phyloP scores from a whole-genome alignment of 2,329 filamentous ascomycete genomes.

The Shiraia bambusicola region DNA sequence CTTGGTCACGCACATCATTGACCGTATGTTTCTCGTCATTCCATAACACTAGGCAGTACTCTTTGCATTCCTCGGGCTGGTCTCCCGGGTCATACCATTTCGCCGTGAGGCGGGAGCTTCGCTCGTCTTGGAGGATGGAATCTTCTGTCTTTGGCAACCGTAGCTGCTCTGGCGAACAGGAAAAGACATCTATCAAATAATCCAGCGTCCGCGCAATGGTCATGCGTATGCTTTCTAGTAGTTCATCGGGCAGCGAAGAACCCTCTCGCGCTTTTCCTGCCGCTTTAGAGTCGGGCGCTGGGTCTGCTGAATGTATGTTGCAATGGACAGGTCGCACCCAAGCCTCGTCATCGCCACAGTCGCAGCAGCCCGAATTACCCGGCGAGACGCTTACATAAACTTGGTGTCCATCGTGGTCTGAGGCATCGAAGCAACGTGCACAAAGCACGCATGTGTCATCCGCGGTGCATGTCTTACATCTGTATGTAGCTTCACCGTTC shows the following conservation, averaged over 20 bases:
- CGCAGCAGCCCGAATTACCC: slow-evolving; percentile 93
- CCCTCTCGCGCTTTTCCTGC: slow-evolving; percentile 60
- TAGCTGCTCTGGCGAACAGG: slow-evolving; percentile 94
- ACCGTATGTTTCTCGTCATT: slow-evolving; percentile 99
- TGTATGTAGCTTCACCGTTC: slow-evolving; percentile 87
- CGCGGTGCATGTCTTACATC: slow-evolving; percentile 88
- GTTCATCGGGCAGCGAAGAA: slow-evolving; percentile 67
- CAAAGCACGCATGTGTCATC: slow-evolving; percentile 97
- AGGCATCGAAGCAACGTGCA: slow-evolving; percentile 90
- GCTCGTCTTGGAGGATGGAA: slow-evolving; percentile 79
- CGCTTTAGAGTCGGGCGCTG: slow-evolving; percentile 37
- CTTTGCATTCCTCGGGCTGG: slow-evolving; percentile 62
- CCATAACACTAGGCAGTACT: slow-evolving; percentile 88
- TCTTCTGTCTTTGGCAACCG: slow-evolving; percentile 80
- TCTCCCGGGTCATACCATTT: slow-evolving; percentile 69
- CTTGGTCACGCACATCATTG: slow-evolving; percentile 84
- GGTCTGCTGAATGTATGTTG: slow-evolving; percentile 78
- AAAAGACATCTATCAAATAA: slow-evolving; percentile 97
- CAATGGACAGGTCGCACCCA: slow-evolving; percentile 88
- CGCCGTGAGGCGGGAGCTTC: slow-evolving; percentile 71
- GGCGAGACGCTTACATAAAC: slow-evolving; percentile 85
- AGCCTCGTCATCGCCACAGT: slow-evolving; percentile 93
- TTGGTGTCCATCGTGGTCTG: slow-evolving; percentile 90
- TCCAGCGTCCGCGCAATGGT: slow-evolving; percentile 85
- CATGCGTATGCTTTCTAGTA: slow-evolving; percentile 75